Base-by-base conservation (phyloP, 1,284 basidiomycete species). In the Rhodotorula sp. region DNA sequence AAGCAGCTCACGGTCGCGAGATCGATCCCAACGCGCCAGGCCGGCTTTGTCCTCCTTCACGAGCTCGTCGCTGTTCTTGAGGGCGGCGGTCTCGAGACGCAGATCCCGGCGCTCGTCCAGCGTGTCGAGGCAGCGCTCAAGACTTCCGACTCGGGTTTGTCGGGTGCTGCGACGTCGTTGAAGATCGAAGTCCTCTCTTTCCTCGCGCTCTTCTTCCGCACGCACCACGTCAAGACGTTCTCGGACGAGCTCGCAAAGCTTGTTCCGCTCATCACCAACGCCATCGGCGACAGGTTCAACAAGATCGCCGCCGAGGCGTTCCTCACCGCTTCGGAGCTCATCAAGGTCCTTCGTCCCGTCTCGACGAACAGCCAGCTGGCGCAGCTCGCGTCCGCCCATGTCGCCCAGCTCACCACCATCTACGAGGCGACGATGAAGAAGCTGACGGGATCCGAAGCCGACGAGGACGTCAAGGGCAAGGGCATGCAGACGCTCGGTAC, bases 401-500 rank as follows among this genome's bases (percentile, higher is more conserved):
- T 39, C 20, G 85, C 39, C 89, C 90, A 86, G 22, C 81, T 87
- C 2, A 86, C 90, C 68, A 77, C 82, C 13, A 83, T 97, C 8
- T 95, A 94, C 79, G 82, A 86, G 19, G 88, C 90, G 63, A 89
- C 91, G 4, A 83, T 90, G 4, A 80, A 82, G 29, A 85, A 92
- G 48, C 82, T 99, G 51, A 86, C 83, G 60, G 90, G 87, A 62
- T 86, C 90, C 68, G 90, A 92, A 72, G 92, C 93, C 7, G 95
- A 98, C 79, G 88, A 91, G 19, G 93, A 97, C 74, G 92, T 99
- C 46, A 87, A 92, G 52, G 85, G 87, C 48, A 87, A 86, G 72
- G 92, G 92, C 0, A 89, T 98, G 76, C 87, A 89, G 46, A 88
- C 87, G 54, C 85, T 97, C 48, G 92, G 90, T 1, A 89, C 92